Evolutionary conservation across 176 grass and related monocot species (phyloP).

Genomic region (Olyra latifolia): DNA sequence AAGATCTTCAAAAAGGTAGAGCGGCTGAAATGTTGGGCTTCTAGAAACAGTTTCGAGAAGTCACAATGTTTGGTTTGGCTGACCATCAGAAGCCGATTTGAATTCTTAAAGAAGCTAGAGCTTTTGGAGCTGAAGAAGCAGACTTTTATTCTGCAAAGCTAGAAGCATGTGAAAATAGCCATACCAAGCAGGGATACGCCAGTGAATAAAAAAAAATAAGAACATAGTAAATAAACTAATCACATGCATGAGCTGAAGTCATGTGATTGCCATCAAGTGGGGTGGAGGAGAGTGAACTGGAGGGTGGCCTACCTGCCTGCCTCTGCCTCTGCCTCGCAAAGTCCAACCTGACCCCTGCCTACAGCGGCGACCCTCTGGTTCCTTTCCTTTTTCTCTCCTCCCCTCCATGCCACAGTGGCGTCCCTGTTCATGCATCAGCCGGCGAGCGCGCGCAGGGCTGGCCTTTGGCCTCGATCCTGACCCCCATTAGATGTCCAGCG

Average conservation of each 20-base stretch:
- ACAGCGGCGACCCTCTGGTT: conserved; percentile 32
- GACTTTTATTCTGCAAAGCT: too few species aligned
- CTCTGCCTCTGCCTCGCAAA: conserved; percentile 8
- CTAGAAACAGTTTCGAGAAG: too few species aligned
- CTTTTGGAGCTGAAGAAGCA: too few species aligned
- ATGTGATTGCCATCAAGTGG: conserved; percentile 39
- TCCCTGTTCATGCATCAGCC: conserved; percentile 28
- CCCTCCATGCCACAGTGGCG: conserved; percentile 14
- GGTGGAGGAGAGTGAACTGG: not conserved
- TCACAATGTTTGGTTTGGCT: too few species aligned
- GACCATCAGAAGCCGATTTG: too few species aligned
- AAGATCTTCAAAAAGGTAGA: too few species aligned
- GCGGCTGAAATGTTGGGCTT: too few species aligned
- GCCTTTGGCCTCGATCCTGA: conserved; percentile 37
- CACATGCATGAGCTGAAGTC: too few species aligned
- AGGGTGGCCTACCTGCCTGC: conserved; percentile 28
- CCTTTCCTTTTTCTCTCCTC: not conserved
- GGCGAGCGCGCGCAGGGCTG: conserved; percentile 14
- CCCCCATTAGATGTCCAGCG: conserved; percentile 34
- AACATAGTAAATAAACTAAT: not conserved
- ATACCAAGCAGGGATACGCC: not conserved
- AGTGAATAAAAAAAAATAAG: not conserved
- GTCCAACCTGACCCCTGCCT: conserved; percentile 40
- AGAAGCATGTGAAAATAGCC: too few species aligned
- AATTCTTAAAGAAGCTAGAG: too few species aligned